phyloP scores from a whole-genome alignment of 1,139 yeast genomes.

The Lipomyces yarrowii region DNA sequence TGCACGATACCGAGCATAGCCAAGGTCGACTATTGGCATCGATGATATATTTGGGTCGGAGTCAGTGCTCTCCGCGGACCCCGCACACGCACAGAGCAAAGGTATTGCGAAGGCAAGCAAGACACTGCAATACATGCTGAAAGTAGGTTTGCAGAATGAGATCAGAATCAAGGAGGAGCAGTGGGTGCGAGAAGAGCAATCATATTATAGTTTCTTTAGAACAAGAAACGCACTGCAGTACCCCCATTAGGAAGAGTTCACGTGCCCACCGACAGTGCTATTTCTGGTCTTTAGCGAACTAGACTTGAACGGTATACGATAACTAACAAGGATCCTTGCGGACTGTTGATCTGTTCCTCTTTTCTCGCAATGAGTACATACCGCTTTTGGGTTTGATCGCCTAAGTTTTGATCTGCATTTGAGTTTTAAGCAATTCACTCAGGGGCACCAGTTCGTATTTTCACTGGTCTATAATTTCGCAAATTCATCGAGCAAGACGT shows the following conservation, averaged over 20 bases:
- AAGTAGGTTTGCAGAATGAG: neutral
- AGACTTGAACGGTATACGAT: neutral
- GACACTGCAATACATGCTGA: neutral
- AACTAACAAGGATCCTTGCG: neutral
- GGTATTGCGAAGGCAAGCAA: neutral
- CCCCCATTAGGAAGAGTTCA: neutral
- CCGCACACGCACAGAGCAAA: neutral
- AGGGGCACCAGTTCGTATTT: no score
- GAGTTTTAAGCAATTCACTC: neutral
- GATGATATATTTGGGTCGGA: neutral
- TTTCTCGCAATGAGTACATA: neutral
- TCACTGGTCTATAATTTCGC: no score
- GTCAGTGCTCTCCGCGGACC: neutral
- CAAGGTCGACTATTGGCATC: conserved; percentile 27
- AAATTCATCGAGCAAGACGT: no score
- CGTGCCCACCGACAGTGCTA: neutral
- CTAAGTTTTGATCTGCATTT: neutral
- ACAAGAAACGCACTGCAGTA: neutral
- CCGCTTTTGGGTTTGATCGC: neutral
- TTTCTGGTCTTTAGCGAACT: neutral
- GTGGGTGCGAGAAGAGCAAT: neutral
- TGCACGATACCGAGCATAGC: conserved; percentile 30
- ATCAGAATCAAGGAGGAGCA: neutral
- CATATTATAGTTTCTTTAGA: neutral
- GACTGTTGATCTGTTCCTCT: neutral